Conservation (phyloP, 2,329 filamentous ascomycete species). For the Sporothrix brasiliensis region DNA sequence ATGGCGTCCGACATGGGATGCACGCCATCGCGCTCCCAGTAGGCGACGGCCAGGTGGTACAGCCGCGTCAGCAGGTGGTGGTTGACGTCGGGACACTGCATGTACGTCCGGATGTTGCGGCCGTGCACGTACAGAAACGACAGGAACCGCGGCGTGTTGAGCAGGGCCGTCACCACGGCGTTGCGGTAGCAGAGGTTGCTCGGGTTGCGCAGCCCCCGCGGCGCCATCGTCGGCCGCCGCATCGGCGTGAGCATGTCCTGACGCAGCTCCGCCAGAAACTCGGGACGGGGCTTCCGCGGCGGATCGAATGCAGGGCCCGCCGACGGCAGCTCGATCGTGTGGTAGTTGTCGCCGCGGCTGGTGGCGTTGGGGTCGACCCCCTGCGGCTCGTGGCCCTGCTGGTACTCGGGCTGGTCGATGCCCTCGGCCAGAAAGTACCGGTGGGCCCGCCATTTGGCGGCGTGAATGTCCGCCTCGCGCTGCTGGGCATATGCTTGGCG, state of each 20-base stretch:
- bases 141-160: conserved; percentile 33
- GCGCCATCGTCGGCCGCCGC: neutral
- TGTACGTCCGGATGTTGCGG: neutral
- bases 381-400: neutral
- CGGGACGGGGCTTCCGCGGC: neutral
- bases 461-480: neutral
- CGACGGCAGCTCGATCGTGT: conserved; percentile 23
- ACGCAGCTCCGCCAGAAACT: conserved; percentile 30
- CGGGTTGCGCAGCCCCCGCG: conserved; percentile 31
- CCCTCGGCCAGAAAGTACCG: neutral
- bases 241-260: conserved; percentile 28
- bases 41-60: conserved; percentile 33
- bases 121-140: conserved; percentile 31
- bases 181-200: conserved; percentile 36
- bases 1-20: conserved; percentile 24
- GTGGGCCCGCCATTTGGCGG: neutral
- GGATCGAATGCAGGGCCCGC: conserved; percentile 26
- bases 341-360: too few relatives aligned
- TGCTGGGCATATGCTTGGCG: too few relatives aligned
- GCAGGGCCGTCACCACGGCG: conserved; percentile 31
- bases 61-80: conserved; percentile 33
- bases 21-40: conserved; percentile 28
- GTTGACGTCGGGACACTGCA: neutral
- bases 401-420: conserved; percentile 1
- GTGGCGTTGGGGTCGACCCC: neutral